Evolutionary conservation across 768 basidiomycete genomes (phyloP), one percentile per base, ranked within the genome.

Genomic region (Heimioporus sp.): DNA sequence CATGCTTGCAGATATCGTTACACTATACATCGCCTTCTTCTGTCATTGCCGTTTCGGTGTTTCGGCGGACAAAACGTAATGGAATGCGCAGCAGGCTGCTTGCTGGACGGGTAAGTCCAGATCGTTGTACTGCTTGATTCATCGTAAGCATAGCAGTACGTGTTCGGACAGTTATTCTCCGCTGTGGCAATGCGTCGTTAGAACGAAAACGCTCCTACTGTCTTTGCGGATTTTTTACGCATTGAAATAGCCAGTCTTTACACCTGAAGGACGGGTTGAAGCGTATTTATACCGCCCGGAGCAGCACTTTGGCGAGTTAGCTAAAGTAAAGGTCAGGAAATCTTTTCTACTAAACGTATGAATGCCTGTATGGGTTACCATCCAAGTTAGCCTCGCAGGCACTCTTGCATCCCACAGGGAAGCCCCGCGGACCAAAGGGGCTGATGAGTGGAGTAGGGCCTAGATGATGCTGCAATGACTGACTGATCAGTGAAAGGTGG

Each of bases 221-320:
- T 36, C 41, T 31, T 52, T 11, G 34, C 13, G 31, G 5, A 28
- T 28, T 28, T 43, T 24, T 21, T 32, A 60, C 64, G 48, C 38
- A 76, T 77, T 81, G 68, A 80, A 80, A 66, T 76, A 80, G 48
- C 55, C 62, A 76, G 58, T 67, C 17, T 49, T 53, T 10, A 75
- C 73, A 19, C 72, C 72, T 4, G 78, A 78, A 16, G 82, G 84
- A 64, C 85, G 87, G 0, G 82, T 85, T 11, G 60, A 65, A 1
- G 81, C 66, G 5, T 79, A 82, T 63, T 66, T 68, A 66, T 77
- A 71, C 37, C 62, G 65, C 9, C 86, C 86, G 16, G 77, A 77
- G 71, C 86, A 88, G 66, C 85, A 87, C 60, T 86, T 83, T 5
- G 75, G 66, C 20, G 82, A 83, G 68, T 87, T 77, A 30, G 56